Evolutionary conservation across 208 protist genomes (phyloP), one percentile per base, ranked within the genome.

Genomic region (Naegleria gruberi): DNA sequence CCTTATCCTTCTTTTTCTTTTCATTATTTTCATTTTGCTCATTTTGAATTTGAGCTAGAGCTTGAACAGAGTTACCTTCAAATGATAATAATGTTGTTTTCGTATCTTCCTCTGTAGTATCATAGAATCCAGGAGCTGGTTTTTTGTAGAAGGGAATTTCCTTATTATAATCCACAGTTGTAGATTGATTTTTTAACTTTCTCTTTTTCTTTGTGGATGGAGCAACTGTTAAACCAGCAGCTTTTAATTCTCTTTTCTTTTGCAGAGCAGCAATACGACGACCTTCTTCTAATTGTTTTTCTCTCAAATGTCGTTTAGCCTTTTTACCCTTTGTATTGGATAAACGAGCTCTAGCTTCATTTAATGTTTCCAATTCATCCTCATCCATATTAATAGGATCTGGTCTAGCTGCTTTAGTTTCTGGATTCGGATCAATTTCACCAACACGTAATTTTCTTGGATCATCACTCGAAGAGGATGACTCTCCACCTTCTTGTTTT

Each of bases 301-400:
- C 97, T 82, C 99, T 95, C 51, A 98, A 98, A 93, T 99, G 99
- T 42, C 98, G 95, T 84, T 99, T 97, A 0, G 98, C 98, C 90
- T 99, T 99, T 94, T 99, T 99, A 57, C 98, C 98, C 89, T 98
- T 97, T 44, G 99, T 99, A 92, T 99, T 99, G 3, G 99, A 99
- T 26, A 99, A 95, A 90, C 99, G 97, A 46, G 99, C 99, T n/a
- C 98, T 94, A 0, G 99, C 98, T 93, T 99, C 98, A 30, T 94
- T 95, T 30, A 99, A 92, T 96, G 99, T 99, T 91, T 99, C 98
- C 91, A 99, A 98, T 91, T 99, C 97, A 91, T 98, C 98, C 89
- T 97, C 97, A 90, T 99, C 98, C 91, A 99, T 98, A 93, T 99
- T 97, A 19, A 99, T 94, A 1, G 98, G 96, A 93, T 99, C 99